Evolutionary conservation across 2,329 filamentous ascomycete genomes (phyloP), one percentile per base, ranked within the genome.

Genomic region (Neobulgaria alba): DNA sequence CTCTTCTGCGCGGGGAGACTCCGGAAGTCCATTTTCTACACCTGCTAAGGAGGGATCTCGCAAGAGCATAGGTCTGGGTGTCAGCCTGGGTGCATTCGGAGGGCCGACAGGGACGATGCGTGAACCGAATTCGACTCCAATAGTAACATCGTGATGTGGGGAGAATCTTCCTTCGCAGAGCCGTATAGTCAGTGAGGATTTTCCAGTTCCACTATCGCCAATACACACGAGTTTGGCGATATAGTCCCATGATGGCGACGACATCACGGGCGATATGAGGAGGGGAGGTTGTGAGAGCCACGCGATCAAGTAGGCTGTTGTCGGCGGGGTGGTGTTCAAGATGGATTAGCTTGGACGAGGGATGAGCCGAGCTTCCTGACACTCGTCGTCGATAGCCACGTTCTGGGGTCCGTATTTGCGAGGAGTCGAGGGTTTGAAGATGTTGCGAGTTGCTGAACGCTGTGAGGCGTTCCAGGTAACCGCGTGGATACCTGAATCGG

Each of bases 181-280:
- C 49, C 90, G 86, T 61, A 95, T 89, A 42, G 89, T 95, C 54
- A 95, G 77, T 65, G 86, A 78, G 48, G 87, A 94, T 72, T 98
- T 98, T 59, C 92, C 92, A 61, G 87, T 94, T 61, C 89, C 92
- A 33, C 85, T 92, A 69, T 96, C 92, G 63, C 92, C 92, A 58
- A 98, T 88, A 68, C 87, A 94, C 60, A 96, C 90, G 57, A 98
- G 85, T 67, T 98, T 98, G 64, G 90, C 89, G 61, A 96, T 98
- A 71, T 93, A 96, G 69, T 96, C 88, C 90, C 90, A 96, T 64
- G 87, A 82, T 58, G 80, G 75, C 29, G 71, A 62, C 18, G 67
- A 72, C 74, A 34, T 19, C 15, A 10, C 15, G 45, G 29, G 18
- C 23, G 35, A 23, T 37, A 33, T 30, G 5, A 34, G 15, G 33